Base-by-base conservation (phyloP, 371 early-diverging fungal species). In the Lichtheimia ramosa region DNA sequence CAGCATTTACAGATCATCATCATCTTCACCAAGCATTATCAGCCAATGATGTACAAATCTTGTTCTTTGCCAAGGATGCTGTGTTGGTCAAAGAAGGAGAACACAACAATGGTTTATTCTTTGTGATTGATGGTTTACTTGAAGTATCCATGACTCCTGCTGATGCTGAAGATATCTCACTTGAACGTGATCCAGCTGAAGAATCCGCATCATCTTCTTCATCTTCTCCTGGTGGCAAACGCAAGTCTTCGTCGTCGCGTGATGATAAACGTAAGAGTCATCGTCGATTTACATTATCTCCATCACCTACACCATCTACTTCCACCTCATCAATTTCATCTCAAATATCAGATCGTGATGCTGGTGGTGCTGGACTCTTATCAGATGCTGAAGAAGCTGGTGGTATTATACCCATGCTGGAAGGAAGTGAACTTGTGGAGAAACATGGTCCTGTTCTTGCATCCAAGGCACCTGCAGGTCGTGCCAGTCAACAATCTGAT, bases 51-150 rank as follows among this genome's bases (percentile, higher is more conserved):
- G 77, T 89, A 15, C 82, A 88, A 59, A 82, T 91, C 51, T 66
- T 88, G 57, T 88, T 82, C 61, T 88, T 86, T 48, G 88, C 90
- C 5, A 84, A 88, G 48, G 95, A 90, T 39, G 82, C 86, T 3
- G 75, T 79, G 0, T 68, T 97, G 20, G 84, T 95, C 20, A 79
- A 85, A 41, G 92, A 94, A 70, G 95, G 96, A 2, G 90, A 94
- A 63, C 88, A 92, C 16, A 85, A 83, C 28, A 83, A 81, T n/a
- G 97, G 98, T 1, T 61, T 98, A 39, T 97, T 88, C 68, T 92
- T 95, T 70, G 92, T 97, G 3, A 84, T 96, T 64, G 95, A 95
- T 66, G 98, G 98, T 16, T 65, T 86, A 15, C 68, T 98, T 23
- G 92, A 93, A 48, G 92, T 91, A 0, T 84, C 87, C 12, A 90